Base-by-base conservation (phyloP, 2,329 filamentous ascomycete genomes). In the Onygenales sp. region DNA sequence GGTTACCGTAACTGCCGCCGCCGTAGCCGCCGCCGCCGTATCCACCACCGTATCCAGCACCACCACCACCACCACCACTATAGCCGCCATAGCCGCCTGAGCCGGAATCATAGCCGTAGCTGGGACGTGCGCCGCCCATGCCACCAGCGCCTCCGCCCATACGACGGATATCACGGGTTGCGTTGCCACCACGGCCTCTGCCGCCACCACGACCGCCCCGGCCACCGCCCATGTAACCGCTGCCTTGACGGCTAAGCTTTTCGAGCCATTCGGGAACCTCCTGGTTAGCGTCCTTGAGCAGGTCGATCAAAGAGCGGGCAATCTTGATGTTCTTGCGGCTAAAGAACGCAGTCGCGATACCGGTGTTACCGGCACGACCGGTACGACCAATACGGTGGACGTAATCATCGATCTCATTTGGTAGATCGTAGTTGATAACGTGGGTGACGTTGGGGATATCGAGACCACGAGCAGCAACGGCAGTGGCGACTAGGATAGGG, bases 361-460 rank as follows among this genome's bases (percentile, higher is more conserved):
- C 93, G 65, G 92, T 97, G 80, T 98, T 98, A 73, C 93, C 93
- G 61, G 93, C 93, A 89, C 93, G 93, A 69, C 93, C 93, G 60
- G 93, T 98, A 92, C 93, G 93, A 85, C 93, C 93, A 67, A 98
- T 98, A 72, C 93, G 88, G 75, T 98, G 93, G 55, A 98, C 93
- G 64, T 98, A 98, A 74, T 97, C 93, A 66, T 97, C 93, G 65
- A 97, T 95, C 67, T 97, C 93, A 53, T 91, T 96, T 49, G 93
- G 93, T n/a, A 98, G 82, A 72, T 98, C 93, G 73, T 98, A 98
- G 80, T 98, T 98, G 80, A 98, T 84, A 48, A 98, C 93, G 74
- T 98, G 93, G 43, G 84, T 92, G 57, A 98, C 93, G 61, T 96
- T 95, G 10, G 92, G 90, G 42, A 98, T 96, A 78, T 97, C 92